A percentile compares a stretch with the other conserved stretches of the same genome.
These are phyloP conservation scores for Scolecobasidium constrictum DNA, from an alignment of 2,329 filamentous ascomycete species.

Conservation along the genomic window DNA sequence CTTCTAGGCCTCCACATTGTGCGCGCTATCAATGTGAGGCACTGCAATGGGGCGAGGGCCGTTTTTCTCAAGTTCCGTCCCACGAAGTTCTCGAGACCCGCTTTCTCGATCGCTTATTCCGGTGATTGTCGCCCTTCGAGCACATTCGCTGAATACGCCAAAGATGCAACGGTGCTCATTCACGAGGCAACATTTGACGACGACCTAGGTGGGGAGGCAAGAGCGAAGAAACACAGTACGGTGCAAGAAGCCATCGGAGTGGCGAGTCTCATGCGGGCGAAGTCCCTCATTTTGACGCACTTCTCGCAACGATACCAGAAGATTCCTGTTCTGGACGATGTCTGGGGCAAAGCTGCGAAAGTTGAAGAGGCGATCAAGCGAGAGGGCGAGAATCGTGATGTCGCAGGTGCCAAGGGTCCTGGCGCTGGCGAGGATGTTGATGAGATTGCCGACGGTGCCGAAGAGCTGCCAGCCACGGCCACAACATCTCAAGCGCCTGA, in stretches of 20 bases:
- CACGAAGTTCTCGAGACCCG: slow-evolving; percentile 8
- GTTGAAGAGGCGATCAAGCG: not conserved
- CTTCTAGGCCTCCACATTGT: slow-evolving; percentile 55
- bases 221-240: slow-evolving; percentile 83
- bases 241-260: slow-evolving; percentile 75
- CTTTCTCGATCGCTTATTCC: slow-evolving; percentile 81
- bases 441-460: not conserved
- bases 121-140: slow-evolving; percentile 80
- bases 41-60: slow-evolving; percentile 72
- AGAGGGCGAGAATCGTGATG: not conserved
- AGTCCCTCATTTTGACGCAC: slow-evolving; percentile 76
- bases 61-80: slow-evolving; percentile 69
- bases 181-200: slow-evolving; percentile 97
- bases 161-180: slow-evolving; percentile 69
- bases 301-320: slow-evolving; percentile 93
- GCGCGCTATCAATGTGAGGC: slow-evolving; percentile 56
- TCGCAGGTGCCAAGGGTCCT: not conserved
- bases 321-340: slow-evolving; percentile 37
- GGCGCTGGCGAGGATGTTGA: not conserved
- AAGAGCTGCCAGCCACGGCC: not conserved
- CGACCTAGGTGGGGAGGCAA: slow-evolving; percentile 65
- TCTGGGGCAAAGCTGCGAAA: not conserved
- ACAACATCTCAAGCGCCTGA: not conserved
- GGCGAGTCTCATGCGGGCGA: slow-evolving; percentile 66
- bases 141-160: slow-evolving; percentile 59